Evolutionary conservation across 2,329 filamentous ascomycete genomes (phyloP).

Genomic region (Chaetomium globosum): DNA sequence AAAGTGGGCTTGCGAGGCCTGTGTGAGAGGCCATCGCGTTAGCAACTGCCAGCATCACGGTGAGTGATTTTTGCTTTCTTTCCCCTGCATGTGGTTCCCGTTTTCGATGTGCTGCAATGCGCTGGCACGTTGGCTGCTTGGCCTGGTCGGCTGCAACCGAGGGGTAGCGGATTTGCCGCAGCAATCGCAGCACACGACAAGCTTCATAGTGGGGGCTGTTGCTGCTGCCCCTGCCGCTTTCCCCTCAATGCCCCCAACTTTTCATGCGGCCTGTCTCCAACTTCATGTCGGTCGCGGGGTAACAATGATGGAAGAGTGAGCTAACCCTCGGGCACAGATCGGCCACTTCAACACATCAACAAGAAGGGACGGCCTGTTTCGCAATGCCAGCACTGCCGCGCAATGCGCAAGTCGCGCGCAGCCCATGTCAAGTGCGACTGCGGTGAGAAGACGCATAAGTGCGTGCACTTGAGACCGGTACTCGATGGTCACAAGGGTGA

Average conservation of each 20-base stretch:
- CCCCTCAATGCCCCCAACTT: slow-evolving; percentile 15
- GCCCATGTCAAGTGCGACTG: slow-evolving; percentile 97
- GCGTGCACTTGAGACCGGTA: slow-evolving; percentile 60
- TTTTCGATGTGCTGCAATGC: slow-evolving; percentile 19
- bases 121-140: slow-evolving; percentile 16
- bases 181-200: slow-evolving; percentile 27
- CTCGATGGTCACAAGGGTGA: slow-evolving; percentile 63
- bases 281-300: slow-evolving; percentile 21
- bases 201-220: slow-evolving; percentile 16
- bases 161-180: slow-evolving; percentile 27
- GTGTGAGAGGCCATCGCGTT: slow-evolving; percentile 96
- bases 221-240: slow-evolving; percentile 22
- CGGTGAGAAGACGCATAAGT: slow-evolving; percentile 83
- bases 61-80: slow-evolving; percentile 56
- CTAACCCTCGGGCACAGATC: slow-evolving; percentile 61
- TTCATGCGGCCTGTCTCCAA: slow-evolving; percentile 19
- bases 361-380: slow-evolving; percentile 97
- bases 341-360: slow-evolving; percentile 89
- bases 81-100: slow-evolving; percentile 16
- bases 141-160: slow-evolving; percentile 35
- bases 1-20: slow-evolving; percentile 97
- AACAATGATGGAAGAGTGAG: slow-evolving; percentile 8
- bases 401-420: slow-evolving; percentile 91
- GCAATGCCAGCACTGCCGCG: slow-evolving; percentile 95
- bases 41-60: slow-evolving; percentile 97